Percentiles rank a stretch among this genome's conserved stretches.
Evolutionary conservation across 2,329 filamentous ascomycete genomes (phyloP).

Genomic region (Tolypocladium guangdongense): DNA sequence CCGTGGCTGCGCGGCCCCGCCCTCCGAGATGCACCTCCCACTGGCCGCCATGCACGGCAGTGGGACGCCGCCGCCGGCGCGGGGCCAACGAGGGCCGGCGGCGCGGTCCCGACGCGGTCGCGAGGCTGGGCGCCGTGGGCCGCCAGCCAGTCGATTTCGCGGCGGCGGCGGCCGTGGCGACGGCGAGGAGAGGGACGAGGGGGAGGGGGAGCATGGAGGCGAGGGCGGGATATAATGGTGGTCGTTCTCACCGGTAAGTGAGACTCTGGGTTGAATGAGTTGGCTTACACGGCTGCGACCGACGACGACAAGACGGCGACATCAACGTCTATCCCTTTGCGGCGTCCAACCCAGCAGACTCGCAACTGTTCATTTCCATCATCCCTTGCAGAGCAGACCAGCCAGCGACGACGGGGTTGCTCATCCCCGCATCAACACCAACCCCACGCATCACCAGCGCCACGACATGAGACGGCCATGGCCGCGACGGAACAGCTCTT

Average conservation of each 20-base stretch:
- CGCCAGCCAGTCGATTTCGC: conserved; percentile 1
- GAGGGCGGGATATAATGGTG: too few species aligned
- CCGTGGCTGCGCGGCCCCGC: neutral
- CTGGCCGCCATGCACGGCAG: conserved; percentile 3
- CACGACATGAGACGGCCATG: conserved; percentile 42
- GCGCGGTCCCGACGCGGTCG: conserved; percentile 9
- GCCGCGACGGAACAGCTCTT: conserved; percentile 33
- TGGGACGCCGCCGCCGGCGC: neutral
- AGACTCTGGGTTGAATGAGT: too few species aligned
- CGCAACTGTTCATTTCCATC: too few species aligned
- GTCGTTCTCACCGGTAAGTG: too few species aligned
- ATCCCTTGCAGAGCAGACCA: too few species aligned
- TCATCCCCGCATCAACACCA: neutral
- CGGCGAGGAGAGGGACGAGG: neutral
- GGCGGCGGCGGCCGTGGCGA: neutral
- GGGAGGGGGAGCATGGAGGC: neutral
- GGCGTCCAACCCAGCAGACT: too few species aligned
- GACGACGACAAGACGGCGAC: too few species aligned
- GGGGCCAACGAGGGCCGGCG: conserved; percentile 5
- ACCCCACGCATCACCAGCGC: neutral
- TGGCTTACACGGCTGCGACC: too few species aligned
- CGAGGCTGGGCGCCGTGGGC: conserved; percentile 1
- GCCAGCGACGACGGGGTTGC: too few species aligned
- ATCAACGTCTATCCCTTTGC: too few species aligned
- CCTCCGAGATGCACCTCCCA: neutral